Conservation (phyloP, 495 filamentous ascomycete genomes). For the Talaromyces liani region DNA sequence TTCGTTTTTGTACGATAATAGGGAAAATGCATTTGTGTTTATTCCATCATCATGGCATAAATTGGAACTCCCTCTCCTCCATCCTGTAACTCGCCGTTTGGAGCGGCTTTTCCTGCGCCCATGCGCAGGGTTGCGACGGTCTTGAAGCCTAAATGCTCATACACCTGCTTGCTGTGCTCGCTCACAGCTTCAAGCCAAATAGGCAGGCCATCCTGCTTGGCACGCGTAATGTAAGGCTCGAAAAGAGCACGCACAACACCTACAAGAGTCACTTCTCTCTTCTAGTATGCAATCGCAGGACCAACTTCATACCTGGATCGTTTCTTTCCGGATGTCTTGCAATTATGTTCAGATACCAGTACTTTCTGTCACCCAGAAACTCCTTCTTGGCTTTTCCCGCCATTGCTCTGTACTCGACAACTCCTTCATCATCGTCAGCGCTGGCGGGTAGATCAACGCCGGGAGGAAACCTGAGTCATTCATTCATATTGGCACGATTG, state of each 20-base stretch:
- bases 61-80: slow-evolving; percentile 14
- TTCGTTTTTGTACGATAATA: background rate
- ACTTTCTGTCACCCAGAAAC: slow-evolving; percentile 2
- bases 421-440: background rate
- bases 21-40: background rate
- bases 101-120: slow-evolving; percentile 6
- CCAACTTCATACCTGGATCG: slow-evolving; percentile 6
- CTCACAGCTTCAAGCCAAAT: slow-evolving; percentile 12
- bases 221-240: slow-evolving; percentile 10
- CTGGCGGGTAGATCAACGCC: background rate
- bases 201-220: slow-evolving; percentile 6
- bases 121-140: slow-evolving; percentile 7
- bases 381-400: slow-evolving; percentile 7
- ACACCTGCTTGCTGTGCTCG: slow-evolving; percentile 11
- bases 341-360: slow-evolving; percentile 13
- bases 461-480: slow-evolving; percentile 3
- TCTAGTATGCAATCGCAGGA: background rate
- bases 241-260: slow-evolving; percentile 12
- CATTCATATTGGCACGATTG: background rate
- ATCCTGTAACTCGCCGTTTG: slow-evolving; percentile 9
- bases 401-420: slow-evolving; percentile 6
- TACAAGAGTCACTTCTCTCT: background rate
- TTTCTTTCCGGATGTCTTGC: slow-evolving; percentile 11
- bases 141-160: slow-evolving; percentile 11
- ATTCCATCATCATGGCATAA: slow-evolving; percentile 23